Base-by-base conservation (phyloP, 2,329 filamentous ascomycete species). In the Cladophialophora psammophila region DNA sequence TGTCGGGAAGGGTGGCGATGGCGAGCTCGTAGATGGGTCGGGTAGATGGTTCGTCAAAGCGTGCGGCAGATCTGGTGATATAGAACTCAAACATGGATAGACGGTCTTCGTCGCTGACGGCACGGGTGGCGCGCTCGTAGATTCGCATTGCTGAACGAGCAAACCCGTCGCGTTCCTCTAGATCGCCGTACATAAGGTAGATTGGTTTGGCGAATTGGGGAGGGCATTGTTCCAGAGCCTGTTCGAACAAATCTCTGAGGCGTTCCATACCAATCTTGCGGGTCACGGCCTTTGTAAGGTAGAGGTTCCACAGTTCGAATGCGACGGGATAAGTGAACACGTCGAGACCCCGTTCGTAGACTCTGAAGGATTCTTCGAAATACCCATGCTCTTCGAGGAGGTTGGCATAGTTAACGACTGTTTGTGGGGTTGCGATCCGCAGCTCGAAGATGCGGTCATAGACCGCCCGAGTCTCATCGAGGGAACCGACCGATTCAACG, bases 81-180 rank as follows among this genome's bases (percentile, higher is more conserved):
- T 99, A 99, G 77, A 98, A 97, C 79, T 97, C 95, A 83, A 97
- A 99, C 94, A 99, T 97, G 75, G 97, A 93, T 67, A 94, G 90
- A 60, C 93, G 87, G 78, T 99, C 94, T 75, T 97, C 94, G 75
- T 99, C 95, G 13, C 92, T 90, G 3, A 99, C 96, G 12, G 94
- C 94, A 36, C 95, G 89, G 5, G 95, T 99, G 7, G 95, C 95
- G 66, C 95, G 91, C 81, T 99, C 96, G 80, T 99, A 99, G 73
- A 99, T 99, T 67, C 95, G 91, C 95, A 99, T 99, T 1, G 96
- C 96, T 77, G 98, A 94, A 58, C 96, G 88, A 10, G 95, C 94
- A 15, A 99, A 87, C 1, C 95, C 95, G 26, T 40, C 95, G 88
- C 75, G 95, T 80, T 99, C 95, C 79, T 99, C 95, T 34, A 99